Conservation (phyloP, 345 rosid genomes). For the Gossypioides kirkii region DNA sequence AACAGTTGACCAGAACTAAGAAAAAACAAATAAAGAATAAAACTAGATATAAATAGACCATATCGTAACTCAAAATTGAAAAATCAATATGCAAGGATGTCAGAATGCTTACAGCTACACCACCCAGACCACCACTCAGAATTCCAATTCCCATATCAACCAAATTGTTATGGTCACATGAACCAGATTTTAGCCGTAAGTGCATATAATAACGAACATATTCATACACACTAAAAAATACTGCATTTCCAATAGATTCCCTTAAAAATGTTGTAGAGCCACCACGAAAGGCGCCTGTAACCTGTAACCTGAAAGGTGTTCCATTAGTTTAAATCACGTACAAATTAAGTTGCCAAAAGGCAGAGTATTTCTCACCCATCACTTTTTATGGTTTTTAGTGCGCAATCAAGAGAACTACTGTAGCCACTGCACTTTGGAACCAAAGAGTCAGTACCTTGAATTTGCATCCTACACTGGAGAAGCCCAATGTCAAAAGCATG, state of each 20-base stretch:
- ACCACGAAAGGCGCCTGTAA: conserved; percentile 79
- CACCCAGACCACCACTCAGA: conserved; percentile 83
- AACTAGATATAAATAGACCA: neutral
- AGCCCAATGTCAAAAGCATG: conserved; percentile 36
- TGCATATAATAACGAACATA: conserved; percentile 69
- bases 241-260: conserved; percentile 78
- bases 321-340: conserved; percentile 28
- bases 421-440: conserved; percentile 63
- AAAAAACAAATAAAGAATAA: conserved; percentile 4
- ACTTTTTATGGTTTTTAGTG: conserved; percentile 57
- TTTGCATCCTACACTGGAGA: conserved; percentile 98
- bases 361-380: conserved; percentile 69
- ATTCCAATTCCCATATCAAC: conserved; percentile 85
- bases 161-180: conserved; percentile 44
- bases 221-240: conserved; percentile 80
- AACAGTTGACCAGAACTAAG: conserved; percentile 53
- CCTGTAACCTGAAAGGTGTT: conserved; percentile 68
- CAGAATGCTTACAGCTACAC: conserved; percentile 73
- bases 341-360: conserved; percentile 2
- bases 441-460: conserved; percentile 82
- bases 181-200: conserved; percentile 39
- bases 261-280: conserved; percentile 73
- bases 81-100: conserved; percentile 5
- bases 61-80: neutral
- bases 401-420: conserved; percentile 75